These are phyloP conservation scores for Mycocentrospora acerina DNA, from an alignment of 2,329 filamentous ascomycete genomes.

Conservation along the genomic window DNA sequence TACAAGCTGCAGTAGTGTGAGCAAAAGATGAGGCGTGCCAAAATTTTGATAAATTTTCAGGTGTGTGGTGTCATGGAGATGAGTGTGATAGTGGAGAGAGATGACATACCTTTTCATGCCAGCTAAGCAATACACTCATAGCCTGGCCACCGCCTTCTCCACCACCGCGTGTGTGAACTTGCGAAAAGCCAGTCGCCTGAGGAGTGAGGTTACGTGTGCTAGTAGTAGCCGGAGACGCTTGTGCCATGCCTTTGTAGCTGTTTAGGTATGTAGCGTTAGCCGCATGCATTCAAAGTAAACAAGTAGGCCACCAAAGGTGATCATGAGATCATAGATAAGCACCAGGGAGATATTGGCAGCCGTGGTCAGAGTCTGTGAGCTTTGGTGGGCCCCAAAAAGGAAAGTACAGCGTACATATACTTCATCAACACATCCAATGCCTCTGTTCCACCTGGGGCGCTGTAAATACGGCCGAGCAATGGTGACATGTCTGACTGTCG, in stretches of 20 bases:
- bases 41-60: not conserved
- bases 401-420: slow-evolving; percentile 70
- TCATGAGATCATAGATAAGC: slow-evolving; percentile 1
- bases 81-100: slow-evolving; percentile 2
- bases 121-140: slow-evolving; percentile 96
- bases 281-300: slow-evolving; percentile 8
- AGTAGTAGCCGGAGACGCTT: slow-evolving; percentile 31
- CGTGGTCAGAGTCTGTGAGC: slow-evolving; percentile 8
- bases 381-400: slow-evolving; percentile 4
- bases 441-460: slow-evolving; percentile 76
- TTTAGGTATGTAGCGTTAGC: slow-evolving; percentile 15
- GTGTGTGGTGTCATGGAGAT: slow-evolving; percentile 3
- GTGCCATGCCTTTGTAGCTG: slow-evolving; percentile 87
- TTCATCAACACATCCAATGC: slow-evolving; percentile 94
- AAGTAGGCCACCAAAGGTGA: not conserved
- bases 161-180: slow-evolving; percentile 63
- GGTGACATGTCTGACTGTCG: slow-evolving; percentile 94
- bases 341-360: slow-evolving; percentile 6
- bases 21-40: slow-evolving; percentile 3
- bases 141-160: slow-evolving; percentile 75
- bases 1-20: slow-evolving; percentile 60
- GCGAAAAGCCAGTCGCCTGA: slow-evolving; percentile 85
- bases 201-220: slow-evolving; percentile 58
- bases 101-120: slow-evolving; percentile 80
- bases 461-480: slow-evolving; percentile 79